Conservation (phyloP, 495 filamentous ascomycete species). For the Hypoxylon subgilvum region DNA sequence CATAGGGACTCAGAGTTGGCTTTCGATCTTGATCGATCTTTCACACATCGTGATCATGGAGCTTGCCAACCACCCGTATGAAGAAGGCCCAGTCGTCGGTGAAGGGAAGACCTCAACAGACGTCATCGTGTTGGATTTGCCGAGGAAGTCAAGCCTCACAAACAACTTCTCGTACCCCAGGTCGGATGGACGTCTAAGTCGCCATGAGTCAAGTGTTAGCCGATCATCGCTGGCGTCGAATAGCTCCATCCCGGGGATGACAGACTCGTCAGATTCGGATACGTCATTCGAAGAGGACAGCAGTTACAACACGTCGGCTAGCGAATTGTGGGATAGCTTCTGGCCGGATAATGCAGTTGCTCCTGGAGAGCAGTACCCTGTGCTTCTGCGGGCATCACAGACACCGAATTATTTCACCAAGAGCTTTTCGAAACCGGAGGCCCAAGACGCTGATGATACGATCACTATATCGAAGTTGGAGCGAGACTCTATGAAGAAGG, state of each 20-base stretch:
- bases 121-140: conserved; percentile 2
- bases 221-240: conserved; percentile 36
- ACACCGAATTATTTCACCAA: conserved; percentile 18
- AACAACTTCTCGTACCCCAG: conserved; percentile 39
- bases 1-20: conserved; percentile 27
- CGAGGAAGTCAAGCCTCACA: conserved; percentile 28
- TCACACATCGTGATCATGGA: conserved; percentile 36
- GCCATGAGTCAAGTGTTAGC: conserved; percentile 36
- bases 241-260: conserved; percentile 40
- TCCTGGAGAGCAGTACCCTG: conserved; percentile 29
- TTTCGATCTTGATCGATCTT: conserved; percentile 23
- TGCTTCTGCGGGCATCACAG: conserved; percentile 22
- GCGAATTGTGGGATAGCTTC: conserved; percentile 42
- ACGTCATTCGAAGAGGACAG: conserved; percentile 38
- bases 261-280: conserved; percentile 42
- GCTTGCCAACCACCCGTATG: conserved; percentile 22
- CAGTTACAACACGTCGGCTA: conserved; percentile 36
- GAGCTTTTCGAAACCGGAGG: conserved; percentile 1
- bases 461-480: conserved; percentile 11
- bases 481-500: not conserved
- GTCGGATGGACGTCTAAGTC: conserved; percentile 22
- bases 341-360: conserved; percentile 26
- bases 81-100: conserved; percentile 3
- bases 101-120: conserved; percentile 8
- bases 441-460: conserved; percentile 14